Evolutionary conservation across 2,329 filamentous ascomycete genomes (phyloP), one percentile per base, ranked within the genome.

Genomic region (Helminthosporium solani): DNA sequence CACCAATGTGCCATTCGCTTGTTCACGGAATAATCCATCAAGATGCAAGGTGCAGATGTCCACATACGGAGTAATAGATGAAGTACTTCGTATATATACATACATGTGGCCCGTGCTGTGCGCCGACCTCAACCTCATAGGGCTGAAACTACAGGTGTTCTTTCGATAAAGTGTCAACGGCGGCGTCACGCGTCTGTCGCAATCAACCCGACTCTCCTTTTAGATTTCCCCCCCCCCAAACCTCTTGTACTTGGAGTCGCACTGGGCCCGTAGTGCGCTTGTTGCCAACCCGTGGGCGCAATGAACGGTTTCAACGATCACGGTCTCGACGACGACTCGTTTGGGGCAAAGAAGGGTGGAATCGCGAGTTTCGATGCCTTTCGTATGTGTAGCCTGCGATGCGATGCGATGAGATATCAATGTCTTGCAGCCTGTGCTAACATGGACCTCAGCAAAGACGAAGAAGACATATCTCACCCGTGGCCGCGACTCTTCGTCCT

Each of bases 341-440:
- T 96, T 74, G 87, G 82, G 64, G 85, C 88, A 60, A 85, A 86
- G 67, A 78, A 77, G 46, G 79, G 82, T 45, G 61, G 78, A 47
- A 72, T 78, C 46, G 86, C 85, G 71, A 90, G 92, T 49, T 99
- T 99, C 73, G 94, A 99, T 77, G 92, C 91, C 56, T 99, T 99
- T 71, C 92, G 90, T 96, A 82, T 67, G 88, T 79, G 33, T 8
- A 21, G 19, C 23, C 3, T 21, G 60, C 31, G 35, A n/a, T 41
- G 31, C 36, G n/a, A n/a, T n/a, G n/a, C n/a, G n/a, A n/a, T n/a
- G n/a, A n/a, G n/a, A n/a, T n/a, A n/a, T n/a, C n/a, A n/a, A n/a
- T n/a, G 23, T 9, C 21, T 34, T 20, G 14, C 16, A 33, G 21
- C 7, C 14, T 20, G 19, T 3, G 45, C 54, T 60, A 45, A 61